Percentiles rank a stretch among this genome's conserved stretches.
phyloP scores from a whole-genome alignment of 352 stramenopile species.

The Labyrinthula sp. region DNA sequence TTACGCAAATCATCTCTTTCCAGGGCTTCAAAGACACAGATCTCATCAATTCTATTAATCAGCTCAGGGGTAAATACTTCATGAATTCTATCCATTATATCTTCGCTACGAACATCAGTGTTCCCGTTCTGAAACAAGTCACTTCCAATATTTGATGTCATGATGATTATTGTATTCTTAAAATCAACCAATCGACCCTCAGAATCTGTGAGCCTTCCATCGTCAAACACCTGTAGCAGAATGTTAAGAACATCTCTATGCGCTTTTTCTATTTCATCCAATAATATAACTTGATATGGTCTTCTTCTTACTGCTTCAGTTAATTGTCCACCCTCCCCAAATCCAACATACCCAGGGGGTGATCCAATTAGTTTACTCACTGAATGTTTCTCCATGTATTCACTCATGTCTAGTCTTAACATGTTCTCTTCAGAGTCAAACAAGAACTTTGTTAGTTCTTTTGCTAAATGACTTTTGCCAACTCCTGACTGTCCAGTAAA shows the following conservation, averaged over 20 bases:
- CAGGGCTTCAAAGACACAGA: slow-evolving; percentile 84
- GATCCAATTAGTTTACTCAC: slow-evolving; percentile 72
- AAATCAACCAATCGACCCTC: slow-evolving; percentile 87
- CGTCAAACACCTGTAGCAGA: slow-evolving; percentile 83
- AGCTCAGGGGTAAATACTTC: slow-evolving; percentile 74
- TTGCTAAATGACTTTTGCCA: slow-evolving; percentile 79
- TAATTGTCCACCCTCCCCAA: slow-evolving; percentile 78
- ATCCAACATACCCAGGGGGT: slow-evolving; percentile 78
- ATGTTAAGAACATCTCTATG: slow-evolving; percentile 83
- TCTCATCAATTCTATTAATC: slow-evolving; percentile 81
- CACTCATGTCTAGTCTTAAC: slow-evolving; percentile 84
- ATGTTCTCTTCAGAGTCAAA: slow-evolving; percentile 84
- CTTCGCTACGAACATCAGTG: not conserved
- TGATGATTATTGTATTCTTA: slow-evolving; percentile 83
- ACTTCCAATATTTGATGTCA: slow-evolving; percentile 87
- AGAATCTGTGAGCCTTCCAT: slow-evolving; percentile 85
- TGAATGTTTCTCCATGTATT: slow-evolving; percentile 90
- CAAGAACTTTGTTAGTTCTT: slow-evolving; percentile 71
- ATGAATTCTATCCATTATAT: slow-evolving; percentile 60
- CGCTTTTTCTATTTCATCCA: slow-evolving; percentile 95
- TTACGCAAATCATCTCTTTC: slow-evolving; percentile 55
- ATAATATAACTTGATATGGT: slow-evolving; percentile 82
- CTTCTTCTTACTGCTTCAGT: slow-evolving; percentile 76
- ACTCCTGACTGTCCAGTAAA: slow-evolving; percentile 84
- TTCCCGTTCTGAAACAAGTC: slow-evolving; percentile 46